A percentile compares a stretch with the other conserved stretches of the same genome.
phyloP scores from a whole-genome alignment of 1,284 basidiomycete species.

The Gymnopus androsaceus region DNA sequence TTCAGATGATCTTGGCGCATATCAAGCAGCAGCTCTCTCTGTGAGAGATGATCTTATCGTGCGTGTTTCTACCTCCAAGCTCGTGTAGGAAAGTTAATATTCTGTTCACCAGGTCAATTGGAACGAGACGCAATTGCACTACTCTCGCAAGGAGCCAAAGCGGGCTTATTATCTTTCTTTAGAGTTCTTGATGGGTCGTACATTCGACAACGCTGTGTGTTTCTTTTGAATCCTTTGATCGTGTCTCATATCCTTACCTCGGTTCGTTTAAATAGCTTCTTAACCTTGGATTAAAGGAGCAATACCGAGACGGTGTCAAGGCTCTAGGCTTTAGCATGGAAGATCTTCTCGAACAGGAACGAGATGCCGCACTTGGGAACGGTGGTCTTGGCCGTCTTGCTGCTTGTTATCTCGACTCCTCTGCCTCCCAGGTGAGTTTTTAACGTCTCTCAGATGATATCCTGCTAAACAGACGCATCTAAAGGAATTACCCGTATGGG shows the following conservation, averaged over 20 bases:
- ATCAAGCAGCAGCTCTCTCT: slow-evolving; percentile 79
- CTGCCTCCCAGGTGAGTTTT: slow-evolving; percentile 69
- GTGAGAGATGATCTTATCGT: slow-evolving; percentile 86
- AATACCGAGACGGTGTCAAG: slow-evolving; percentile 68
- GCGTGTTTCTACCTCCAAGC: slow-evolving; percentile 21
- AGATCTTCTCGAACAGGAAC: slow-evolving; percentile 83
- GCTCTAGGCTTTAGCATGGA: slow-evolving; percentile 87
- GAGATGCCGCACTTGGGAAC: slow-evolving; percentile 89
- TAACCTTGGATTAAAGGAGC: slow-evolving; percentile 80
- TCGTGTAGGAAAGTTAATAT: not conserved
- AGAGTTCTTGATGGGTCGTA: slow-evolving; percentile 89
- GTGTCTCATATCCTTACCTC: not conserved
- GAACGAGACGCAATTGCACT: slow-evolving; percentile 74
- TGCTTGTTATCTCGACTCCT: slow-evolving; percentile 89
- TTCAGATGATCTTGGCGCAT: slow-evolving; percentile 74
- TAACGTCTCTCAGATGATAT: not conserved
- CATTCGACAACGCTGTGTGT: slow-evolving; percentile 77
- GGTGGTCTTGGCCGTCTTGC: slow-evolving; percentile 89
- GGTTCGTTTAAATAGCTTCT: slow-evolving; percentile 51
- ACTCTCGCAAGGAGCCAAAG: slow-evolving; percentile 74
- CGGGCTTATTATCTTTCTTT: slow-evolving; percentile 89
- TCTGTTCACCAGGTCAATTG: slow-evolving; percentile 60
- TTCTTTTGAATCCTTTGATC: not conserved
- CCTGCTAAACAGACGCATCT: slow-evolving; percentile 1
- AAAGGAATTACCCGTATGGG: slow-evolving; percentile 70